Percentiles rank a stretch among this genome's conserved stretches.
phyloP scores from a whole-genome alignment of 2,329 filamentous ascomycete species.

The Xylaria sp. region DNA sequence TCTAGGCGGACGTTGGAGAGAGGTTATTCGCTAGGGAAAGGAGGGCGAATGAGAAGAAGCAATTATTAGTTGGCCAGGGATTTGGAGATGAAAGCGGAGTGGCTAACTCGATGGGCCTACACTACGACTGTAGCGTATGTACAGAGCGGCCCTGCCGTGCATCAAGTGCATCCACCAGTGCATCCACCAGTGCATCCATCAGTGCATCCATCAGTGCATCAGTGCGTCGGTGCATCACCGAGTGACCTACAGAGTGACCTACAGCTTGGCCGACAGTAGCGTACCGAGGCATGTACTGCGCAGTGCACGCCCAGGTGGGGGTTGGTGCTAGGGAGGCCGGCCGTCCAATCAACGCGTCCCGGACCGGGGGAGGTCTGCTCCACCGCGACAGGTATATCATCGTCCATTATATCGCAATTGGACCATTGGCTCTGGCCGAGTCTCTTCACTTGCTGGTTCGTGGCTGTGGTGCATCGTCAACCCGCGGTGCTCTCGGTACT shows the following conservation, averaged over 20 bases:
- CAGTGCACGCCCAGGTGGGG: conserved; percentile 3
- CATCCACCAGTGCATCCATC: no score
- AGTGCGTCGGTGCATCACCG: no score
- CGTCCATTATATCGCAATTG: not conserved
- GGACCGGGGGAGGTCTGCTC: no score
- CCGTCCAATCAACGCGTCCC: no score
- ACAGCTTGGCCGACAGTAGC: no score
- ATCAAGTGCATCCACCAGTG: no score
- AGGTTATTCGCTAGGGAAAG: conserved; percentile 25
- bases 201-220: no score
- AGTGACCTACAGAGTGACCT: no score
- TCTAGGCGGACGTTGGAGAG: conserved; percentile 18
- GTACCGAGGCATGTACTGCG: no score
- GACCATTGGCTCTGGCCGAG: not conserved
- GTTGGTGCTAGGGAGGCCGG: no score
- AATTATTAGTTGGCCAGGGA: conserved; percentile 26
- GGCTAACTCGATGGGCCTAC: conserved; percentile 6
- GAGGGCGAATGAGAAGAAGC: conserved; percentile 30
- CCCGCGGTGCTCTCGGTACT: not conserved
- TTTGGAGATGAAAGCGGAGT: conserved; percentile 25
- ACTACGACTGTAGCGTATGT: not conserved
- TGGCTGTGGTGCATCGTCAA: not conserved
- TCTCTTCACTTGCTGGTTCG: not conserved
- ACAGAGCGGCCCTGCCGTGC: no score
- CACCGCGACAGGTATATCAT: not conserved